These are phyloP conservation scores for Pythium oligandrum DNA, from an alignment of 352 stramenopile genomes.

Conservation along the genomic window DNA sequence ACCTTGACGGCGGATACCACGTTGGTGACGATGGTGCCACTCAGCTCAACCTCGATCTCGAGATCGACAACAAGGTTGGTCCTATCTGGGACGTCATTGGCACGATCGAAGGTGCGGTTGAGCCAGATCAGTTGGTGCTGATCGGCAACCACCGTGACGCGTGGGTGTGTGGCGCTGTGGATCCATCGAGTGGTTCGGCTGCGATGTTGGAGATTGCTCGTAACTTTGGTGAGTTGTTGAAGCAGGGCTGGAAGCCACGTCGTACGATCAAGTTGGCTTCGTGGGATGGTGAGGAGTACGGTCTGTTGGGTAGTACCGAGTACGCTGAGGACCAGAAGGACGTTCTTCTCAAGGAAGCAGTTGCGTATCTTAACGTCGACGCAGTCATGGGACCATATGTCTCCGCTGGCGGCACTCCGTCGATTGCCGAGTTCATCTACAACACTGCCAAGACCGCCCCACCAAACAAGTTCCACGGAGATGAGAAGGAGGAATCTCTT, in stretches of 20 bases:
- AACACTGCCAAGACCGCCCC: conserved; percentile 49
- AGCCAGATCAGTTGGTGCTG: conserved; percentile 71
- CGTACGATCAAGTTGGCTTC: conserved; percentile 75
- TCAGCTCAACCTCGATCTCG: conserved; percentile 54
- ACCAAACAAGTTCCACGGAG: conserved; percentile 34
- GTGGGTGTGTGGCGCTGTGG: conserved; percentile 86
- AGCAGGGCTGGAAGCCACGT: conserved; percentile 57
- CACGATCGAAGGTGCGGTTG: conserved; percentile 55
- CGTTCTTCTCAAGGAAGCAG: conserved; percentile 41
- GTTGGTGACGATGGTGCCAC: conserved; percentile 67
- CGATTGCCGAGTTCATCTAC: conserved; percentile 55
- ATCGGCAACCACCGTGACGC: conserved; percentile 90
- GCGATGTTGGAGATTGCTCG: conserved; percentile 82
- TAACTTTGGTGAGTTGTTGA: conserved; percentile 54
- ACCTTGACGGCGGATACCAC: conserved; percentile 58
- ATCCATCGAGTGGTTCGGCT: conserved; percentile 80
- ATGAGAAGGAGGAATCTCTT: conserved; percentile 23
- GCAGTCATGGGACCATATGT: conserved; percentile 51
- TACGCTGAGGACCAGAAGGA: conserved; percentile 68
- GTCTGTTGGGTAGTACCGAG: conserved; percentile 77
- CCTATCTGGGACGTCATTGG: conserved; percentile 88
- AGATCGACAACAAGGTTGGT: conserved; percentile 71
- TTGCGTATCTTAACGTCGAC: conserved; percentile 87
- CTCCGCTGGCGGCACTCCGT: conserved; percentile 51
- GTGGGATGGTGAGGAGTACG: conserved; percentile 87